phyloP scores from a whole-genome alignment of 1,284 basidiomycete species.

The Jaminaea rosea region DNA sequence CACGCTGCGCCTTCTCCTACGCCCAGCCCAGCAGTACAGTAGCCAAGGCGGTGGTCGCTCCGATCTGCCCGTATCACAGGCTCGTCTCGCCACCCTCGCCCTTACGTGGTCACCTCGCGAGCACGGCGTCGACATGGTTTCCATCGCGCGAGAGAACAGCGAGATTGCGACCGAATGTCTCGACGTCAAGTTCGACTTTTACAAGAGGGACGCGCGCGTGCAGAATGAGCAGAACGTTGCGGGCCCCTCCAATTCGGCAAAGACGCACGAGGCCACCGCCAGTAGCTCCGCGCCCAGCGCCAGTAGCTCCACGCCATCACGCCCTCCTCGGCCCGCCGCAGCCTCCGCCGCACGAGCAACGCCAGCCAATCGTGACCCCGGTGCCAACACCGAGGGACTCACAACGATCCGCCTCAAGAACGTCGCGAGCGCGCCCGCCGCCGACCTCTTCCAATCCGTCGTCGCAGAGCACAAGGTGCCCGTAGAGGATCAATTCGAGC shows the following conservation, averaged over 20 bases:
- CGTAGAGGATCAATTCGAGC: conserved; percentile 74
- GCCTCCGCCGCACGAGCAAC: not conserved
- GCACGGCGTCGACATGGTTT: conserved; percentile 48
- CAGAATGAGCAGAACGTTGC: not conserved
- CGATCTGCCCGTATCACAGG: conserved; percentile 31
- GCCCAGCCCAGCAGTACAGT: conserved; percentile 90
- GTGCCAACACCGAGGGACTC: conserved; percentile 25
- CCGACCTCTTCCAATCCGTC: conserved; percentile 60
- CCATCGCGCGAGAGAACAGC: conserved; percentile 43
- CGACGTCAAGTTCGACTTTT: conserved; percentile 50
- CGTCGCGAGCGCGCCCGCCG: conserved; percentile 14
- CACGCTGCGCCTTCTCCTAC: conserved; percentile 73
- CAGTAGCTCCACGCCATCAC: conserved; percentile 1
- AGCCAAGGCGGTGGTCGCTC: conserved; percentile 25
- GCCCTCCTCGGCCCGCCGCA: no score
- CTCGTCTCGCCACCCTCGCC: conserved; percentile 35
- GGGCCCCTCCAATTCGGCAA: not conserved
- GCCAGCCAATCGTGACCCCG: conserved; percentile 3
- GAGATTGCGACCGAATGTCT: conserved; percentile 40
- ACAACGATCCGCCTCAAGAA: conserved; percentile 27
- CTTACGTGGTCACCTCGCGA: conserved; percentile 39
- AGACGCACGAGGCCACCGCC: not conserved
- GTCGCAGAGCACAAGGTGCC: conserved; percentile 67
- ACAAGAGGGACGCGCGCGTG: conserved; percentile 37
- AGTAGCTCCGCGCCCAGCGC: not conserved